Percentiles rank a stretch among this genome's conserved stretches.
phyloP scores from a whole-genome alignment of 768 basidiomycete species.

The Leccinum imitatum region DNA sequence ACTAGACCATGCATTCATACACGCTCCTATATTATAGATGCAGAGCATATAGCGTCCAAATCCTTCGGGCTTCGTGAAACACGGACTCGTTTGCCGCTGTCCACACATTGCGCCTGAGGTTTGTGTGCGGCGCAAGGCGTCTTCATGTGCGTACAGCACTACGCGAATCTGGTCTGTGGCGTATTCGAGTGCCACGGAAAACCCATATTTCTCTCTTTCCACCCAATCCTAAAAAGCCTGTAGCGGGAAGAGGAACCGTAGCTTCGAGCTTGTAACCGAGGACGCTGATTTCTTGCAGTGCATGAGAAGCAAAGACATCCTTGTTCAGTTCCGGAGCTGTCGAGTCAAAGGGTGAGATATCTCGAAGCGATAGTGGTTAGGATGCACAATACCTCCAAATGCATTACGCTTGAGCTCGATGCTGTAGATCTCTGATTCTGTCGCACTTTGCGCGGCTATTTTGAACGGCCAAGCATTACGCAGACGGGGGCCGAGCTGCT shows the following conservation, averaged over 20 bases:
- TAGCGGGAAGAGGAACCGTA: constrained; percentile 56
- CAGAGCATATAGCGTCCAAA: constrained; percentile 3
- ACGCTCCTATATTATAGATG: constrained; percentile 4
- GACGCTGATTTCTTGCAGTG: constrained; percentile 56
- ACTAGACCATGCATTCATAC: background rate
- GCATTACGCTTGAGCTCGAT: constrained; percentile 52
- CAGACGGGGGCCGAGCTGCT: constrained; percentile 39
- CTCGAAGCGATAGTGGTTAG: background rate
- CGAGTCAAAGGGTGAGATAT: constrained; percentile 4
- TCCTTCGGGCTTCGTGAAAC: constrained; percentile 15
- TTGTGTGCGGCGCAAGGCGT: background rate
- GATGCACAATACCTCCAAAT: constrained; percentile 32
- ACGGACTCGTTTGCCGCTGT: background rate
- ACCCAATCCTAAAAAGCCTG: constrained; percentile 38
- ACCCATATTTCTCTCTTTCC: constrained; percentile 61
- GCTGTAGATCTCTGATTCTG: constrained; percentile 51
- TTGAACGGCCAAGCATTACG: constrained; percentile 43
- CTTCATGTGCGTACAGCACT: constrained; percentile 18
- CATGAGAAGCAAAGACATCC: constrained; percentile 57
- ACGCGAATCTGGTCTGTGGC: constrained; percentile 31
- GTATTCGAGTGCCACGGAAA: constrained; percentile 47
- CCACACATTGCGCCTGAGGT: background rate
- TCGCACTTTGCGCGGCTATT: constrained; percentile 41
- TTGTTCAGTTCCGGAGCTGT: constrained; percentile 48
- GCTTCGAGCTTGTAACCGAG: constrained; percentile 66